These are phyloP conservation scores for Tylopilus vinaceipallidus DNA, from an alignment of 768 basidiomycete species.

Conservation along the genomic window DNA sequence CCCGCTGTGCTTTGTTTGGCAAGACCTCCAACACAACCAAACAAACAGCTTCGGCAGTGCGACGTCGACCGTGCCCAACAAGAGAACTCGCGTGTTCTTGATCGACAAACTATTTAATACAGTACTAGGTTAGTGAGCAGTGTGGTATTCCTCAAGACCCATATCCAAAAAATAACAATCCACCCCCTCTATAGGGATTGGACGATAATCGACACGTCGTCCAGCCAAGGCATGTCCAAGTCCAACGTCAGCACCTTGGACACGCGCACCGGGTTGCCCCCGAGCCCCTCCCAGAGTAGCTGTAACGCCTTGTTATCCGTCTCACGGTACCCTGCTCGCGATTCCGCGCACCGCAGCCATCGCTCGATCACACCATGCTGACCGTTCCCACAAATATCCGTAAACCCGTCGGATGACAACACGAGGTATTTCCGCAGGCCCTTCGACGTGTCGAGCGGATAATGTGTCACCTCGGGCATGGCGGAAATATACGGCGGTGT, in stretches of 20 bases:
- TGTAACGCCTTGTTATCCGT: slow-evolving; percentile 52
- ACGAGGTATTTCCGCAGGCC: slow-evolving; percentile 51
- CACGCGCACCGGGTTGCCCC: slow-evolving; percentile 52
- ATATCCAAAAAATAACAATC: neutral
- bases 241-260: slow-evolving; percentile 62
- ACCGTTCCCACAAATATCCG: slow-evolving; percentile 54
- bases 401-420: slow-evolving; percentile 65
- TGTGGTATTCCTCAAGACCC: neutral
- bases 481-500: slow-evolving; percentile 69
- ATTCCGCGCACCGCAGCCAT: slow-evolving; percentile 51
- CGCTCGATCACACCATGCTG: slow-evolving; percentile 46
- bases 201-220: slow-evolving; percentile 66
- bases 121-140: slow-evolving; percentile 4
- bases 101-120: neutral
- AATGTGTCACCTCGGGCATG: slow-evolving; percentile 61
- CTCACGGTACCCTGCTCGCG: slow-evolving; percentile 19
- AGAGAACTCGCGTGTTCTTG: neutral
- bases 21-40: too few relatives aligned
- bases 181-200: slow-evolving; percentile 43
- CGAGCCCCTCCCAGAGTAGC: slow-evolving; percentile 54
- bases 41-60: too few relatives aligned
- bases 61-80: too few relatives aligned
- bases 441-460: slow-evolving; percentile 37
- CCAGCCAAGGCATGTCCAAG: slow-evolving; percentile 64
- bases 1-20: too few relatives aligned